Base-by-base conservation (phyloP, 306 rosid species). In the Pyrus communis region DNA sequence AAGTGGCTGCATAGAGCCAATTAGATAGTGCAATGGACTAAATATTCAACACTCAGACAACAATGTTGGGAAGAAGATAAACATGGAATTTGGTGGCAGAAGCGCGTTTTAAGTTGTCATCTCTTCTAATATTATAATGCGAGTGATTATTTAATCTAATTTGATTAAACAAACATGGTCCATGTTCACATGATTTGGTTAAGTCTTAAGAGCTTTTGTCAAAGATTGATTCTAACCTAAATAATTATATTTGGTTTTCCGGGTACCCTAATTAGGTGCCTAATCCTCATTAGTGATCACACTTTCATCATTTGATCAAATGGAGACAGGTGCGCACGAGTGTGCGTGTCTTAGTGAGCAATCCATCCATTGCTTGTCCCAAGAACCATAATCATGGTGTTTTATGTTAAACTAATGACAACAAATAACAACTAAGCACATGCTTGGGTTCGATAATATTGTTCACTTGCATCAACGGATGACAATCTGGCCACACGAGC, bases 11-110 rank as follows among this genome's bases (percentile, higher is more conserved):
- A 72, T 55, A 82, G 79, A 80, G 57, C 57, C 83, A 66, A 61
- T 84, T 54, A 73, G 55, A 73, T 76, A 52, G 60, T 49, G 49
- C 72, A 35, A 38, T 38, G 78, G 65, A 78, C 85, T 57, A 74
- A 78, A 76, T 73, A 49, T 70, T 22, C 27, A 25, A 49, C 18
- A 13, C n/a, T 8, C 61, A 15, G 74, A 83, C 63, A 77, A 28
- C 52, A 25, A 62, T 78, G 79, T 61, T 64, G 67, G 85, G 70
- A 80, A 74, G 79, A 25, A 66, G 82, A 65, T 86, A 79, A 84
- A 84, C 82, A 85, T 63, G 87, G 86, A 87, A 89, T 88, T 91
- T 86, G 91, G 89, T 88, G 85, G 83, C 85, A 82, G 84, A 83
- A 87, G 84, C 89, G 76, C 83, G 81, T 82, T 81, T 85, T 58